Evolutionary conservation across 768 basidiomycete genomes (phyloP).

Genomic region (Pulveroboletus sp.): DNA sequence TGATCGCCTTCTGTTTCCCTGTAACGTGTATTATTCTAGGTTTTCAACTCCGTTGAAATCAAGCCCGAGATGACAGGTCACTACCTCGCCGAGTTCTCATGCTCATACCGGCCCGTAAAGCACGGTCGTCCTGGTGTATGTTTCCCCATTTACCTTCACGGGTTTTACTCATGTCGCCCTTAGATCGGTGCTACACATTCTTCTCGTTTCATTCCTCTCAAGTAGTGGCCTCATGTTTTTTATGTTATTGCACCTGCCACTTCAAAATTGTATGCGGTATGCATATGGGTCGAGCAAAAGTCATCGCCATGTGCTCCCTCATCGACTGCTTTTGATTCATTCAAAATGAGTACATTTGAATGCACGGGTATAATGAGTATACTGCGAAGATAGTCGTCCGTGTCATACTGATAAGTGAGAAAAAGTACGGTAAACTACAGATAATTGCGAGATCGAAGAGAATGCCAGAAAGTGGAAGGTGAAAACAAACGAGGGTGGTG

Average conservation of each 20-base stretch:
- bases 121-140: conserved; percentile 99
- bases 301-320: conserved; percentile 1
- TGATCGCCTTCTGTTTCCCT: not conserved
- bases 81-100: conserved; percentile 97
- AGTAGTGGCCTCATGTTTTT: conserved; percentile 56
- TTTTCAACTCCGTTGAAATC: conserved; percentile 96
- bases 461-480: conserved; percentile 28
- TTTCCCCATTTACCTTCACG: conserved; percentile 14
- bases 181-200: conserved; percentile 91
- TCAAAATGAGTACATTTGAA: conserved; percentile 40
- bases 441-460: conserved; percentile 46
- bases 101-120: conserved; percentile 98
- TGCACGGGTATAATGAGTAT: conserved; percentile 58
- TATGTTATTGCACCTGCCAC: conserved; percentile 18
- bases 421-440: conserved; percentile 58
- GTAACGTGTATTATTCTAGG: conserved; percentile 38
- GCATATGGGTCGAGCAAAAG: conserved; percentile 21
- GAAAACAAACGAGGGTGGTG: conserved; percentile 27
- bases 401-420: conserved; percentile 51
- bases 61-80: conserved; percentile 99
- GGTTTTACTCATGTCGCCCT: conserved; percentile 11
- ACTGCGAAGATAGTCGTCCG: conserved; percentile 59
- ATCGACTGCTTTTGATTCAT: conserved; percentile 22
- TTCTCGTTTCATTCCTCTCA: conserved; percentile 94
- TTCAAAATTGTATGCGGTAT: conserved; percentile 40